phyloP scores from a whole-genome alignment of 164 flowering plant species.

The Vitis rotundifolia region DNA sequence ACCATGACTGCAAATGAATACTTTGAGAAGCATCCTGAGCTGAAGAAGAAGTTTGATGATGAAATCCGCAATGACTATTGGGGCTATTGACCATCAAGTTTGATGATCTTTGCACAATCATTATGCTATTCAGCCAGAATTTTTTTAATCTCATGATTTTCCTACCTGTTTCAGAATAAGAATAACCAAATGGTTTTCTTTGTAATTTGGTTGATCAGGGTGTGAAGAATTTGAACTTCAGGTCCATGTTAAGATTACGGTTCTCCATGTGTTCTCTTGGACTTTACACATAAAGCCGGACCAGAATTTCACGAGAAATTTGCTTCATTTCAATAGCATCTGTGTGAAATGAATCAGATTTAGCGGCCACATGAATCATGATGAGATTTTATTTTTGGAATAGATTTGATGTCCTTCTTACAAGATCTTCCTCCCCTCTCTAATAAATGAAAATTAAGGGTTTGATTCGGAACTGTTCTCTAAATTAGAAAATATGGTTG shows the following conservation, averaged over 20 bases:
- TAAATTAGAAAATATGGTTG: too few relatives aligned
- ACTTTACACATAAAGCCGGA: not conserved
- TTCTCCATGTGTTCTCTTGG: not conserved
- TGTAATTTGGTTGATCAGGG: conserved; percentile 11
- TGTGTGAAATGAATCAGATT: too few relatives aligned
- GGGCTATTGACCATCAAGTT: conserved; percentile 66
- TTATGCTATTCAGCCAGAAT: not conserved
- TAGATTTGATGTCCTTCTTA: too few relatives aligned
- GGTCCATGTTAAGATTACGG: not conserved
- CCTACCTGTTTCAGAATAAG: conserved; percentile 8
- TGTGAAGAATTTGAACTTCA: conserved; percentile 15
- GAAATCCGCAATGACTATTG: conserved; percentile 91
- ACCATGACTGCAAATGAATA: conserved; percentile 97
- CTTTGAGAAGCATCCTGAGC: conserved; percentile 92
- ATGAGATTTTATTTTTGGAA: too few relatives aligned
- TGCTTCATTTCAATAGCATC: too few relatives aligned
- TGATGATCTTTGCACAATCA: conserved; percentile 1
- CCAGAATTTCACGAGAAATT: not conserved
- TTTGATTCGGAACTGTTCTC: too few relatives aligned
- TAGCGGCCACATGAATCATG: too few relatives aligned
- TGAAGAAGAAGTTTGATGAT: conserved; percentile 91
- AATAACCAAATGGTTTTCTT: conserved; percentile 9
- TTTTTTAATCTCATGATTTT: conserved; percentile 1
- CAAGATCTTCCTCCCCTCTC: too few relatives aligned
- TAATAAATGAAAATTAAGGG: too few relatives aligned